Evolutionary conservation across 2,329 filamentous ascomycete species (phyloP).

Genomic region (Fusarium burgessii): DNA sequence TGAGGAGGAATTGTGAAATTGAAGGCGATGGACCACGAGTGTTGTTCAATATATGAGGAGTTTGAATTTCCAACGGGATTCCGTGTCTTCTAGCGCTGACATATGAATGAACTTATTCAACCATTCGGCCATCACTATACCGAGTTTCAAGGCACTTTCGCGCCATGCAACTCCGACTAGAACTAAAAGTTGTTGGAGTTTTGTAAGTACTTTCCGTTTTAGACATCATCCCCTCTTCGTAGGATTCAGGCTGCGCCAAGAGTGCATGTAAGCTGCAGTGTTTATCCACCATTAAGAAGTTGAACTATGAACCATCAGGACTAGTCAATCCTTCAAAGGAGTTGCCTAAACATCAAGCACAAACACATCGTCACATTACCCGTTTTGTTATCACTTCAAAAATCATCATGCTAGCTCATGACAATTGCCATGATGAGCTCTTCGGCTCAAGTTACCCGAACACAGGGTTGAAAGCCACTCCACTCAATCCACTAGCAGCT

Average conservation of each 20-base stretch:
- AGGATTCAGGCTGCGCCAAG: constrained; percentile 6
- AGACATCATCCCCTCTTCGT: background rate
- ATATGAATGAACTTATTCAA: no score
- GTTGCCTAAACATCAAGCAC: background rate
- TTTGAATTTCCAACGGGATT: background rate
- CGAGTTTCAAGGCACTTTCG: background rate
- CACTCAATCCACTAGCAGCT: no score
- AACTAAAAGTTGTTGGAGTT: background rate
- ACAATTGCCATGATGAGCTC: background rate
- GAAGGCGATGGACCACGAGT: background rate
- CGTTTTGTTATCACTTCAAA: background rate
- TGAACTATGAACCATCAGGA: background rate
- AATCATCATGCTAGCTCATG: background rate
- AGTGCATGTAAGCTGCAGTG: background rate
- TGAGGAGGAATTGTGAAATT: fast-evolving
- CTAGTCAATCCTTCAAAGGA: background rate
- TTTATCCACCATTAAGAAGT: constrained; percentile 1
- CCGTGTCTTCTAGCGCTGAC: background rate
- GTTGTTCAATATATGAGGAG: background rate
- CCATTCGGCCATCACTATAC: background rate
- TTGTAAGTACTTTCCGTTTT: background rate
- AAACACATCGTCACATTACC: background rate
- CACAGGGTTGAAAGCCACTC: no score
- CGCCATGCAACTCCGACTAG: background rate
- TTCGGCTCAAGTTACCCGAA: background rate